Evolutionary conservation across 768 basidiomycete genomes (phyloP), one percentile per base, ranked within the genome.

Genomic region (Termitomyces sp.): DNA sequence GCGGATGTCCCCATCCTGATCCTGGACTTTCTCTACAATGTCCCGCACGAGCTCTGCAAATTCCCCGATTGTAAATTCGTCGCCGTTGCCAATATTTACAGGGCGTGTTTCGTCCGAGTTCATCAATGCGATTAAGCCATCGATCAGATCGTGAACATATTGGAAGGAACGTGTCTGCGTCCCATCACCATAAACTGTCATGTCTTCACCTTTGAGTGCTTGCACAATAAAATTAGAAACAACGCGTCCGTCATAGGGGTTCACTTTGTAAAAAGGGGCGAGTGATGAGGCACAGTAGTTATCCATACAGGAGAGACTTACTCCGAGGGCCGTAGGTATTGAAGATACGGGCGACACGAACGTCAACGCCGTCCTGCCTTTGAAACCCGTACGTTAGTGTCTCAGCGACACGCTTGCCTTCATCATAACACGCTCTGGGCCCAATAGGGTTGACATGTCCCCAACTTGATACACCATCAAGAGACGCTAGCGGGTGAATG

Each of bases 171-270:
- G 90, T 22, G 94, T 95, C 77, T 96, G 94, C 46, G 75, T 85
- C 64, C 94, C 94, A 69, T 98, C 94, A 54, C 95, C 93, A 70
- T 95, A 96, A 47, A 98, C 93, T 49, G 95, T 98, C 82, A 99
- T 89, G 74, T 98, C 92, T 74, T 98, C 89, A 52, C 94, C 95
- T 67, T 88, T 91, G 55, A 99, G 85, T 16, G 97, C 97, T 67
- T 98, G 95, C 54, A 98, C 91, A 70, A 97, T 96, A 74, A 99
- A 99, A 78, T 99, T 99, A 69, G 94, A 96, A 30, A 99, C 97
- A 64, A 99, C 95, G 58, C 97, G 92, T 15, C 97, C 97, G 69
- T 98, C 97, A 69, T 85, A 84, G 7, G 95, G 93, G 77, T 97
- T 97, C 95, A 97, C 90, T 93, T 42, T 56, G 44, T 52, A 24